Percentiles rank a stretch among this genome's conserved stretches.
These are phyloP conservation scores for Penicillium antarcticum DNA, from an alignment of 495 filamentous ascomycete genomes.

Conservation along the genomic window DNA sequence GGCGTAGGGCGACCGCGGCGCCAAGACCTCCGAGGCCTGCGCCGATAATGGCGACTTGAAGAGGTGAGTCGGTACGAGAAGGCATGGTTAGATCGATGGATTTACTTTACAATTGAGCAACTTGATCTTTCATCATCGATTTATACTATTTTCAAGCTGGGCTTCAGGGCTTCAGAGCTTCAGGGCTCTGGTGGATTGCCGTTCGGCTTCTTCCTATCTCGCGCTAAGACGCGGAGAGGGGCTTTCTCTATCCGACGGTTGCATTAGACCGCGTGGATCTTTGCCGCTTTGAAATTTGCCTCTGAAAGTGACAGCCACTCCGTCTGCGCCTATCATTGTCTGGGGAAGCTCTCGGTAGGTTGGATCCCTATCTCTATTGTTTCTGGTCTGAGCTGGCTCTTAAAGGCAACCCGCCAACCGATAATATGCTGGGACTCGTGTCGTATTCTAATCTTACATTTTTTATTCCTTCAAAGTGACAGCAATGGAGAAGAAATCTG, in stretches of 20 bases:
- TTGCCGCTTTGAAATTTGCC: not conserved
- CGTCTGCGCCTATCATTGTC: not conserved
- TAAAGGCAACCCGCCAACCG: not conserved
- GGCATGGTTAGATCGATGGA: constrained; percentile 9
- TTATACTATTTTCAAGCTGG: too few relatives aligned
- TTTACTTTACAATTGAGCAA: constrained; percentile 1
- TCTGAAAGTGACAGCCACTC: not conserved
- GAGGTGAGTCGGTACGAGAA: constrained; percentile 19
- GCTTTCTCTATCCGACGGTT: constrained; percentile 26
- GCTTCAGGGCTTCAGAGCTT: too few relatives aligned
- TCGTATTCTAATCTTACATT: not conserved
- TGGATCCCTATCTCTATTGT: not conserved
- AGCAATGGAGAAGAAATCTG: constrained; percentile 8
- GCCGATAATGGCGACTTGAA: constrained; percentile 42
- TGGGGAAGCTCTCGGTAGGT: not conserved
- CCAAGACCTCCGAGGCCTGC: constrained; percentile 54
- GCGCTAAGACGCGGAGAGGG: constrained; percentile 14
- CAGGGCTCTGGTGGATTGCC: too few relatives aligned
- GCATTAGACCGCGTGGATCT: constrained; percentile 14
- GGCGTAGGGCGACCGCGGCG: constrained; percentile 49
- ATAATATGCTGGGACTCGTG: not conserved
- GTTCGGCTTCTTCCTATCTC: not conserved
- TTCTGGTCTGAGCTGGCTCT: not conserved
- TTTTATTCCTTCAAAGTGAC: not conserved
- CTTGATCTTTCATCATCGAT: too few relatives aligned